Conservation (phyloP, 1,284 basidiomycete genomes). For the Lignosus rhinocerotis region DNA sequence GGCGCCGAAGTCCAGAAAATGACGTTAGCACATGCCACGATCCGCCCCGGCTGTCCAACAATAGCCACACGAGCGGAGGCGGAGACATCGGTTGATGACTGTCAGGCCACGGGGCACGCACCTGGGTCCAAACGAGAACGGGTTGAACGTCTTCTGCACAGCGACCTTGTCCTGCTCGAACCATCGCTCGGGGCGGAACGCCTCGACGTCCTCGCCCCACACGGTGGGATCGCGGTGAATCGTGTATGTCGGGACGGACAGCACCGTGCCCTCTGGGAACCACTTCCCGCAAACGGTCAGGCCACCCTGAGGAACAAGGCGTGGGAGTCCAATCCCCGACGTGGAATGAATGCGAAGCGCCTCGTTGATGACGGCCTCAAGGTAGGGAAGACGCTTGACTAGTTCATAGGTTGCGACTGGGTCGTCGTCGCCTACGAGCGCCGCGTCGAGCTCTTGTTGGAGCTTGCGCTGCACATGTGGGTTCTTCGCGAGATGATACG, state of each 20-base stretch:
- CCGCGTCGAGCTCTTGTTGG: constrained; percentile 79
- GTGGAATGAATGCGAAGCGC: constrained; percentile 82
- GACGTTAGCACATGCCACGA: too few species aligned
- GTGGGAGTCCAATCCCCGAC: constrained; percentile 80
- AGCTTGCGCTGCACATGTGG: constrained; percentile 69
- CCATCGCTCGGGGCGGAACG: constrained; percentile 82
- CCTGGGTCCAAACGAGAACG: constrained; percentile 72
- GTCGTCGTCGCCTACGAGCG: constrained; percentile 61
- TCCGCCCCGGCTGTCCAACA: too few species aligned
- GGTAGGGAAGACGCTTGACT: constrained; percentile 71
- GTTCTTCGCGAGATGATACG: constrained; percentile 78
- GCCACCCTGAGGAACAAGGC: constrained; percentile 71
- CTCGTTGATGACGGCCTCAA: constrained; percentile 85
- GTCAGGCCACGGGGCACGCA: constrained; percentile 27
- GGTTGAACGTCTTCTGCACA: constrained; percentile 74
- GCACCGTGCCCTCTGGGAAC: constrained; percentile 73
- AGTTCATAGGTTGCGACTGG: constrained; percentile 54
- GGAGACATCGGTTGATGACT: not conserved
- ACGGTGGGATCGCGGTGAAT: constrained; percentile 70
- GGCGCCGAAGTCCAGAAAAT: not conserved
- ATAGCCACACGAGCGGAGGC: too few species aligned
- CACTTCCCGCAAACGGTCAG: constrained; percentile 55
- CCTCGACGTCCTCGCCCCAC: constrained; percentile 81
- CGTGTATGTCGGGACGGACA: constrained; percentile 77
- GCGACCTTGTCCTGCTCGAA: constrained; percentile 62